Evolutionary conservation across 306 rosid species (phyloP).

Genomic region (Quercus parvula): DNA sequence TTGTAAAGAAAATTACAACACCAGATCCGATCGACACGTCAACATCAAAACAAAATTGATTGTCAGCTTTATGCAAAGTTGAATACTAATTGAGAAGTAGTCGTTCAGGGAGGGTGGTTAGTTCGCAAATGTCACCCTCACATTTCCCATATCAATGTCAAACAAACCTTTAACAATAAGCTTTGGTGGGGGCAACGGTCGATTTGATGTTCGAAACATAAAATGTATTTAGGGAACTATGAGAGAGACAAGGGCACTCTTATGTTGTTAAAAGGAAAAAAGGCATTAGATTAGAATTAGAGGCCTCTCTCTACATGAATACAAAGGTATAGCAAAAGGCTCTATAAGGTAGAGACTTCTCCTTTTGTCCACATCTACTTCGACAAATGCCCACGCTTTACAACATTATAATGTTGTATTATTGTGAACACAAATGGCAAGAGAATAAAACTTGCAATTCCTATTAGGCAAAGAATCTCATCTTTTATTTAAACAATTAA

Average conservation of each 20-base stretch:
- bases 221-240: not conserved
- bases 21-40: not conserved
- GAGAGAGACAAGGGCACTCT: not conserved
- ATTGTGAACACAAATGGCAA: not conserved
- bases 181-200: conserved; percentile 37
- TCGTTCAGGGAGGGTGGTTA: not conserved
- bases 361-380: not conserved
- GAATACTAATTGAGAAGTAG: conserved; percentile 32
- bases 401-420: not conserved
- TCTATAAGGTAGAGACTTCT: not conserved
- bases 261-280: not conserved
- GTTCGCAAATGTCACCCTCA: conserved; percentile 23
- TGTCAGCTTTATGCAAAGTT: conserved; percentile 19
- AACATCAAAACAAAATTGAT: too few species aligned
- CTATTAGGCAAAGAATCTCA: too few species aligned
- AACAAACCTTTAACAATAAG: not conserved
- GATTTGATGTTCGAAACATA: conserved; percentile 14
- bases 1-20: not conserved
- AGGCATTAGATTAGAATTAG: not conserved
- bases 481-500: too few species aligned
- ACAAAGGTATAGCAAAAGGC: not conserved
- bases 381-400: not conserved
- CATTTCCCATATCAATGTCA: conserved; percentile 26
- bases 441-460: not conserved
- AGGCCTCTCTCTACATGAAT: not conserved